Conservation (phyloP, 2,329 filamentous ascomycete species). For the Pyricularia grisea region DNA sequence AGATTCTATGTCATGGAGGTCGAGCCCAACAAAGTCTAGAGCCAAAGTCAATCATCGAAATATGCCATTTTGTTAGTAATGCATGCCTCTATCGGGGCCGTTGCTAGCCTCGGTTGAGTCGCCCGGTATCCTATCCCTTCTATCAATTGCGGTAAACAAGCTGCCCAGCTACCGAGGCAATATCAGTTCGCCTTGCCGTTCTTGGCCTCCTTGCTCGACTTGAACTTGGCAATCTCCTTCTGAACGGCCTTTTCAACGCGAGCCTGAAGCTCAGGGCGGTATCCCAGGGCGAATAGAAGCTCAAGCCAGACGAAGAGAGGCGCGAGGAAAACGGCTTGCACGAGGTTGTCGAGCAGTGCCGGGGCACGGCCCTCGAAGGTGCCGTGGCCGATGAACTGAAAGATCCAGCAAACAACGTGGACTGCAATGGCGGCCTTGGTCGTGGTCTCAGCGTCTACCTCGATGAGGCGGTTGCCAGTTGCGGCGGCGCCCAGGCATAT, state of each 20-base stretch:
- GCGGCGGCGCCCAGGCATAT: conserved; percentile 70
- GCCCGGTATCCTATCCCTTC: neutral
- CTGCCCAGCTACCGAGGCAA: neutral
- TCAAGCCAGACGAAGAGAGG: conserved; percentile 98
- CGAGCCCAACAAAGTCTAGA: neutral
- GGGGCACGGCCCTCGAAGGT: conserved; percentile 81
- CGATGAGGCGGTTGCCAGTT: conserved; percentile 64
- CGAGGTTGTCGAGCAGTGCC: conserved; percentile 79
- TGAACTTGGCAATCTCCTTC: conserved; percentile 69
- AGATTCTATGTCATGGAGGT: neutral
- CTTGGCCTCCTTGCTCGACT: conserved; percentile 41
- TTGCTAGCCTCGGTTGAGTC: neutral
- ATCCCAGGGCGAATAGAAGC: conserved; percentile 81
- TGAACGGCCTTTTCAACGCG: conserved; percentile 69
- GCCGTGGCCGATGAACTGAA: conserved; percentile 88
- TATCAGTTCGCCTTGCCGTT: conserved; percentile 40
- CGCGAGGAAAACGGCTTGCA: conserved; percentile 86
- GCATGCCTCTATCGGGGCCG: neutral
- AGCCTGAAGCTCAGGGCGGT: conserved; percentile 76
- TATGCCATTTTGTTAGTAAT: neutral
- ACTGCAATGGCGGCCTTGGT: conserved; percentile 53
- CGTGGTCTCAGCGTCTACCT: conserved; percentile 38
- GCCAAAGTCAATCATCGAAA: neutral
- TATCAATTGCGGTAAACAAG: neutral
- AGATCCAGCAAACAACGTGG: conserved; percentile 70